Base-by-base conservation (phyloP, 2,329 filamentous ascomycete genomes). In the Teratosphaeria zuluensis region DNA sequence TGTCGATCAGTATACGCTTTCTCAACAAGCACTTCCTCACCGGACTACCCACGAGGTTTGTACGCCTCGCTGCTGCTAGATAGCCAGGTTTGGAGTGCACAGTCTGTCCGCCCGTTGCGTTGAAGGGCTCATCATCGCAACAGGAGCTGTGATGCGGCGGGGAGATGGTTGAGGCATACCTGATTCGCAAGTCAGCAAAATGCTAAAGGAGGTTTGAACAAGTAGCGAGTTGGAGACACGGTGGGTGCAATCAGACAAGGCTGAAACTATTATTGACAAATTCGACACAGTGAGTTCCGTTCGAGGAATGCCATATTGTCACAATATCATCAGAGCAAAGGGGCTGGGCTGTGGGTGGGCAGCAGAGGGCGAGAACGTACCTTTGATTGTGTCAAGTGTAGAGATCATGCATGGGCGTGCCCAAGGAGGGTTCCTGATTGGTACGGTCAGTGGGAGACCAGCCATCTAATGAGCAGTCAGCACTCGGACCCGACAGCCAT, bases 261-360 rank as follows among this genome's bases (percentile, higher is more conserved):
- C 82, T 85, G 82, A 85, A 85, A 85, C 82, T 85, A 83, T 77
- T 60, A 56, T 59, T 73, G 78, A 84, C 81, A 81, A 77, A 78
- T 81, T 84, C 82, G 79, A 84, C 82, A 84, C 79, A 74, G 72
- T 77, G 73, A 76, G 75, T 84, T 84, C 81, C 79, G 82, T 77
- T 81, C 80, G 82, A 85, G 82, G 82, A 85, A 85, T 85, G 82
- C 82, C 82, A 81, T 77, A 48, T 82, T 83, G 82, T 84, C 82
- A 74, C 77, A 73, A 73, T 73, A 79, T 84, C 82, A 84, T 84
- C 82, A 85, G 12, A 38, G 30, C 75, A 72, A 31, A 59, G 56
- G 33, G 28, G 63, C 38, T 31, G 56, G 28, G 63, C 38, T 31
- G 56, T 54, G 42, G 58, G 30, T 30, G 59, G 30, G 28, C 1